Conservation (phyloP, 805 yeast species). For the Metschnikowia dekortorum region DNA sequence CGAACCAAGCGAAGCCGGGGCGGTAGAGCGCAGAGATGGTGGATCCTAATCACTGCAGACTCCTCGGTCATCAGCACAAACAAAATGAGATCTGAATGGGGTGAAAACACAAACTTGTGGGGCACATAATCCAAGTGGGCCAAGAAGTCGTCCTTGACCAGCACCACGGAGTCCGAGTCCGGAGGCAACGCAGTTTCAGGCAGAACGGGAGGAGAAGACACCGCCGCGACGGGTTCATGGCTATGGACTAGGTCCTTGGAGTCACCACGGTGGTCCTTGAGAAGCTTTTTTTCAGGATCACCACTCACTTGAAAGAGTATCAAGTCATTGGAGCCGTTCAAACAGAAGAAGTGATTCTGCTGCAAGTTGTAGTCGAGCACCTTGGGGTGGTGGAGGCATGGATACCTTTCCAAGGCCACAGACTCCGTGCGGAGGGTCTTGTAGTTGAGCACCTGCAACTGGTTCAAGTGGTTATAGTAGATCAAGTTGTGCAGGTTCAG, state of each 20-base stretch:
- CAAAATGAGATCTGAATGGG: constrained; percentile 13
- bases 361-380: constrained; percentile 24
- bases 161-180: background rate
- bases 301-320: constrained; percentile 16
- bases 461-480: constrained; percentile 22
- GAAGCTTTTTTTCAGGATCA: background rate
- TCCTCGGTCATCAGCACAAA: background rate
- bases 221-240: background rate
- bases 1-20: background rate
- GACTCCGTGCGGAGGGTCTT: constrained; percentile 27
- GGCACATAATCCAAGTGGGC: constrained; percentile 4
- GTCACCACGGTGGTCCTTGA: background rate
- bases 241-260: background rate
- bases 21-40: background rate
- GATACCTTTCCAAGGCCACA: constrained; percentile 22
- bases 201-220: background rate
- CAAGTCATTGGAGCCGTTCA: constrained; percentile 23
- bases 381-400: constrained; percentile 25
- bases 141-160: constrained; percentile 5
- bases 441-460: constrained; percentile 34
- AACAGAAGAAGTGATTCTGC: constrained; percentile 26
- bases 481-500: constrained; percentile 37
- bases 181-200: background rate
- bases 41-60: background rate
- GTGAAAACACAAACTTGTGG: constrained; percentile 12